phyloP scores from a whole-genome alignment of 1,139 yeast species.

The Suhomyces taliae region DNA sequence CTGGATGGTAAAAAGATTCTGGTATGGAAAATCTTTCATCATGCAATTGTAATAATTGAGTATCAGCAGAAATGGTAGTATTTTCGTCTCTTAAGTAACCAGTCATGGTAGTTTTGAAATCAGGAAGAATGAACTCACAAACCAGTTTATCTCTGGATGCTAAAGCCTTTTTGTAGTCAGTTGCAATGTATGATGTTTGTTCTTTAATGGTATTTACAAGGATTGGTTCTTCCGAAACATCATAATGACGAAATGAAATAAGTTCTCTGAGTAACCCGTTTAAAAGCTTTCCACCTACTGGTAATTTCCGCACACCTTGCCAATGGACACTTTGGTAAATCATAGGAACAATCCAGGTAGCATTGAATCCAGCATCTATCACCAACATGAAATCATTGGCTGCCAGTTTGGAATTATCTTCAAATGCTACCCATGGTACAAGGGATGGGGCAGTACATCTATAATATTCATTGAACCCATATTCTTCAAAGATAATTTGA shows the following conservation, averaged over 20 bases:
- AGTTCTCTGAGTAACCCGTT: conserved; percentile 83
- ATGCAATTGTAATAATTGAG: conserved; percentile 64
- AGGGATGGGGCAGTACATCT: conserved; percentile 64
- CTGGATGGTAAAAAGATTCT: conserved; percentile 85
- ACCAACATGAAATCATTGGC: conserved; percentile 70
- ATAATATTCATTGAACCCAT: conserved; percentile 69
- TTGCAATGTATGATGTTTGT: conserved; percentile 69
- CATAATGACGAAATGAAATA: conserved; percentile 88
- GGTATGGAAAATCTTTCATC: conserved; percentile 91
- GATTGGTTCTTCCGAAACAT: conserved; percentile 87
- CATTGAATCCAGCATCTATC: conserved; percentile 83
- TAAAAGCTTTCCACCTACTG: conserved; percentile 82
- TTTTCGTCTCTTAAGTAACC: conserved; percentile 57
- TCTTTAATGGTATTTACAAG: conserved; percentile 86
- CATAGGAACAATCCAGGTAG: conserved; percentile 87
- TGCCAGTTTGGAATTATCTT: conserved; percentile 11
- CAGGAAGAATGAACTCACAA: conserved; percentile 81
- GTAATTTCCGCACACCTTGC: conserved; percentile 72
- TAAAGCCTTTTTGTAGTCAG: conserved; percentile 61
- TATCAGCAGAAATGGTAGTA: conserved; percentile 34
- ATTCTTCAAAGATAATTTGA: conserved; percentile 93
- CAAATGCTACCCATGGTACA: conserved; percentile 62
- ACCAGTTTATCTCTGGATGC: conserved; percentile 27
- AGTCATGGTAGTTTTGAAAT: conserved; percentile 72
- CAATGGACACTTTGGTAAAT: conserved; percentile 76